These are phyloP conservation scores for Camillea tinctor DNA, from an alignment of 2,329 filamentous ascomycete species.

Conservation along the genomic window DNA sequence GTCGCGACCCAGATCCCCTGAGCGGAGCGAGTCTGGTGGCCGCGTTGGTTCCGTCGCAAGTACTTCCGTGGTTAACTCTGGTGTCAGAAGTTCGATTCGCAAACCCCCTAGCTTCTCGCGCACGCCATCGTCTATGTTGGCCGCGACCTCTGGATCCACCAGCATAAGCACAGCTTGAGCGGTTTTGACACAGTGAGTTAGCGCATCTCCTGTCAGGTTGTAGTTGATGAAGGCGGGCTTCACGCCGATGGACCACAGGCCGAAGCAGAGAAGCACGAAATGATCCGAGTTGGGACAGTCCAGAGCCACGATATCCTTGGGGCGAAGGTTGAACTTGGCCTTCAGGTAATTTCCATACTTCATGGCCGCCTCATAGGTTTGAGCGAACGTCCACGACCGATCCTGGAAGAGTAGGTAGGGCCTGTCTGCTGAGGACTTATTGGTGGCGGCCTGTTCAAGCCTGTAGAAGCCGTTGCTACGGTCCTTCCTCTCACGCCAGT, in stretches of 20 bases:
- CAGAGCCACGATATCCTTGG: constrained; percentile 75
- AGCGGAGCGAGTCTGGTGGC: constrained; percentile 56
- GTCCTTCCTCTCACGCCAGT: constrained; percentile 53
- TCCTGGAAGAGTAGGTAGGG: constrained; percentile 68
- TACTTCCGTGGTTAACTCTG: constrained; percentile 56
- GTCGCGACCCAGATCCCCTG: constrained; percentile 48
- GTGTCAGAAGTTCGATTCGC: constrained; percentile 60
- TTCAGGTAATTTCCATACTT: constrained; percentile 76
- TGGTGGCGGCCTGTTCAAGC: constrained; percentile 65
- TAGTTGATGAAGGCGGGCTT: constrained; percentile 87
- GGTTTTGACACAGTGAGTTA: constrained; percentile 71
- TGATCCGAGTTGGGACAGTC: constrained; percentile 79
- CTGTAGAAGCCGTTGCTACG: constrained; percentile 71
- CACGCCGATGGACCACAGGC: constrained; percentile 79
- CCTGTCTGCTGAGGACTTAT: constrained; percentile 48
- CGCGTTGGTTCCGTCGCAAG: constrained; percentile 51
- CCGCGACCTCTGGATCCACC: constrained; percentile 61
- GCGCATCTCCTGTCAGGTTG: constrained; percentile 68
- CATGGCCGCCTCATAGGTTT: constrained; percentile 68
- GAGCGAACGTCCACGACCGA: constrained; percentile 68
- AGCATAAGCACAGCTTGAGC: constrained; percentile 67
- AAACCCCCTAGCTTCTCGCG: constrained; percentile 48
- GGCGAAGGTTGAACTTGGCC: constrained; percentile 59
- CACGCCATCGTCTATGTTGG: constrained; percentile 58
- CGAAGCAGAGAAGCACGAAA: constrained; percentile 74